A percentile compares a stretch with the other conserved stretches of the same genome.
These are phyloP conservation scores for Yamadazyma tumulicola DNA, from an alignment of 805 yeast genomes.

Conservation along the genomic window DNA sequence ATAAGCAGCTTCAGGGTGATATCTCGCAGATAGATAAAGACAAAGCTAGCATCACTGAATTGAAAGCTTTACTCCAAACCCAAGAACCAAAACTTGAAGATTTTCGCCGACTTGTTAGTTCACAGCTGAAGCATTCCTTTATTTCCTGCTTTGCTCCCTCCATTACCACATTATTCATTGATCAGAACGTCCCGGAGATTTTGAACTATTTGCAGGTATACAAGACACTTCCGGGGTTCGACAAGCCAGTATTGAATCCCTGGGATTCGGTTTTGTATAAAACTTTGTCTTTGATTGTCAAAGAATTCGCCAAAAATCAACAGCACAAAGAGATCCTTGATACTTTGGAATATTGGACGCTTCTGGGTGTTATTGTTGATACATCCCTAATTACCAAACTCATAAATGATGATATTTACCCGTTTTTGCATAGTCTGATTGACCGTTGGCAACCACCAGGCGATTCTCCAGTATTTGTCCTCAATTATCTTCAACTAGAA, in stretches of 20 bases:
- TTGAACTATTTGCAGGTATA: conserved; percentile 1
- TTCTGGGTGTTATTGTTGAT: conserved; percentile 14
- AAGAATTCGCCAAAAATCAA: neutral
- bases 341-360: conserved; percentile 15
- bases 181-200: conserved; percentile 1
- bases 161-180: conserved; percentile 1
- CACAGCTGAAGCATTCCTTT: conserved; percentile 8
- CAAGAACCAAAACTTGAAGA: conserved; percentile 3
- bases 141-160: conserved; percentile 4
- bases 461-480: conserved; percentile 13
- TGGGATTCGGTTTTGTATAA: conserved; percentile 20
- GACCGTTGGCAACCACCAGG: conserved; percentile 16
- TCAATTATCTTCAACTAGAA: conserved; percentile 19
- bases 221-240: conserved; percentile 2
- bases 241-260: conserved; percentile 6
- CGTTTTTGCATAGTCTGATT: conserved; percentile 12
- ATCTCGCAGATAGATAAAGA: conserved; percentile 1
- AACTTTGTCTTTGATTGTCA: conserved; percentile 2
- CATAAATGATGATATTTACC: conserved; percentile 17
- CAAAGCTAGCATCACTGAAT: conserved; percentile 1
- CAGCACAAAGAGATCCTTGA: conserved; percentile 12
- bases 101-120: no score
- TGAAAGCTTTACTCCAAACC: conserved; percentile 1
- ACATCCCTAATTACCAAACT: conserved; percentile 11
- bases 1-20: conserved; percentile 5